Conservation (phyloP, 2,329 filamentous ascomycete genomes). For the Ophiostoma sp. region DNA sequence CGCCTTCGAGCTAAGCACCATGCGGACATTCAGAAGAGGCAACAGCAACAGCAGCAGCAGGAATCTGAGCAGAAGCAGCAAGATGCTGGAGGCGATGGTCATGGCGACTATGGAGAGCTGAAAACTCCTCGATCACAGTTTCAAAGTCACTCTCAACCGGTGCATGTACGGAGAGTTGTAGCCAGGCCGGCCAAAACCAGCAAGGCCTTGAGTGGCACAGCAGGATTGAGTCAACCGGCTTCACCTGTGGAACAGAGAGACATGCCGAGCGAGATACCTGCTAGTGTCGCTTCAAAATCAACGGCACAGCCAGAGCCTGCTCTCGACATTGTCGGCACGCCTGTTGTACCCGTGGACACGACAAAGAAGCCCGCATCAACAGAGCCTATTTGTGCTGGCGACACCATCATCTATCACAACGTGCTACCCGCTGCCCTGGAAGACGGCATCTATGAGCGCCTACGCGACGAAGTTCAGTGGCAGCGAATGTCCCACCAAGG, state of each 20-base stretch:
- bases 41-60: neutral
- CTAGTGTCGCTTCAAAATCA: neutral
- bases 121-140: neutral
- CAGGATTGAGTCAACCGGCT: neutral
- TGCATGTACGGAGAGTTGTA: neutral
- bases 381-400: conserved; percentile 67
- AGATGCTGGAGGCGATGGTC: neutral
- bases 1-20: conserved; percentile 11
- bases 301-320: neutral
- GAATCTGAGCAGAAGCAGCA: neutral
- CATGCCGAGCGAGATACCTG: neutral
- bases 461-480: conserved; percentile 76
- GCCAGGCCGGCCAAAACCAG: neutral
- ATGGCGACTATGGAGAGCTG: neutral
- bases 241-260: neutral
- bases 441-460: conserved; percentile 59
- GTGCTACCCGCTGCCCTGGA: conserved; percentile 56
- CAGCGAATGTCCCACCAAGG: conserved; percentile 88
- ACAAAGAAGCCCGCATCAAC: conserved; percentile 30
- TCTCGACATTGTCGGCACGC: neutral
- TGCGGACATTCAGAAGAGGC: neutral
- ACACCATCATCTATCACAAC: conserved; percentile 67
- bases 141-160: neutral
- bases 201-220: neutral
- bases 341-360: conserved; percentile 5